Base-by-base conservation (phyloP, 768 basidiomycete species). In the Russula brevipes region DNA sequence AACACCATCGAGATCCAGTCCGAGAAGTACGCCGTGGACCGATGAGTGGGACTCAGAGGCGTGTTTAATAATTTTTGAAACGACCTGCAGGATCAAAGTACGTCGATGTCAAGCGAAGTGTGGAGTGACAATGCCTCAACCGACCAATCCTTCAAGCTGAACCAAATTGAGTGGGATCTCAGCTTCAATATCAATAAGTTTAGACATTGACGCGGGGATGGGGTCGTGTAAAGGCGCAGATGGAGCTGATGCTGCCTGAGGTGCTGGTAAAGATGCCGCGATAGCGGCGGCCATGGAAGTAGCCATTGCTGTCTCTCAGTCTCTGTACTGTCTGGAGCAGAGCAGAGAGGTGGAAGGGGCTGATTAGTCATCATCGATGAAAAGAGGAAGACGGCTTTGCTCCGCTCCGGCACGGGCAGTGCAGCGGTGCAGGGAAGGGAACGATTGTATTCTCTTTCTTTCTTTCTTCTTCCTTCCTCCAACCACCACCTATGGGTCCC, bases 21-120 rank as follows among this genome's bases (percentile, higher is more conserved):
- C 95, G 59, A 98, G 81, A 55, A 98, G 76, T 60, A 95, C 80
- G 62, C 95, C 95, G 72, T 91, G 85, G 33, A 88, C 88, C 54
- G 83, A 82, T n/a, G 85, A 83, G 33, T 82, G 79, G 14, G 86
- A 80, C 72, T 96, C 95, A 54, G 87, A 83, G 47, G 90, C 84
- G 72, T 97, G 95, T 76, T 97, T 96, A 71, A 95, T 80, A 58
- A 98, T 94, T 79, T 96, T 97, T 59, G 90, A 84, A 60, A 95
- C 87, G 57, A 92, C 93, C 94, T 96, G 72, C 49, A 60, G 61
- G 58, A 45, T 52, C 42, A 38, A 49, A 38, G 46, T 59, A 47
- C 33, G 47, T 57, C 14, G 9, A 46, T 55, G 31, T 63, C 19
- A 65, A 46, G 31, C 31, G 38, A 55, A 31, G 57, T 31, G 46